Evolutionary conservation across 345 rosid species (phyloP).

Genomic region (Citrus cavaleriei): DNA sequence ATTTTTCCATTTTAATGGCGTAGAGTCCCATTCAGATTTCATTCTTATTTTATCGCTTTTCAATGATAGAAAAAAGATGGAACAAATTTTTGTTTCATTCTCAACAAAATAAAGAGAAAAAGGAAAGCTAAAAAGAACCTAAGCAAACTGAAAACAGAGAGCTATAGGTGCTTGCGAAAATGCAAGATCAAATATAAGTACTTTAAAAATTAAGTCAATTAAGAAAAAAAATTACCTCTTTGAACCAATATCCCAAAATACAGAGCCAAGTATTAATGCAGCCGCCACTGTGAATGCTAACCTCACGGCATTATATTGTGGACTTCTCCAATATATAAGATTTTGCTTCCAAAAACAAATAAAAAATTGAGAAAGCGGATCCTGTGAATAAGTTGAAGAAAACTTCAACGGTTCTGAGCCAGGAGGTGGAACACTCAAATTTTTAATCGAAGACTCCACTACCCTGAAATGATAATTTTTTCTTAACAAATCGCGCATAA

Average conservation of each 20-base stretch:
- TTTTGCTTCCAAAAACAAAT: slow-evolving; percentile 80
- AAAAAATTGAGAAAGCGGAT: slow-evolving; percentile 44
- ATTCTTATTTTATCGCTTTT: not conserved
- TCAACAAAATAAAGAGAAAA: not conserved
- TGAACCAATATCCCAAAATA: slow-evolving; percentile 77
- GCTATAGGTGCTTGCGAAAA: not conserved
- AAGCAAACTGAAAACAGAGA: not conserved
- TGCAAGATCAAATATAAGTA: not conserved
- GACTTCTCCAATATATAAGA: slow-evolving; percentile 96
- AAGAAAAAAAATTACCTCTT: slow-evolving; percentile 35
- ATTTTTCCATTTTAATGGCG: not conserved
- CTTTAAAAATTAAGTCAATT: not conserved
- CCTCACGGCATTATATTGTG: slow-evolving; percentile 73
- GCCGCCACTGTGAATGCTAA: slow-evolving; percentile 49
- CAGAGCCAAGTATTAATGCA: slow-evolving; percentile 69
- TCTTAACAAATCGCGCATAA: not conserved
- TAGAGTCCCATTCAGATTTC: not conserved
- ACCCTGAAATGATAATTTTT: slow-evolving; percentile 33
- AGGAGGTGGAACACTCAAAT: slow-evolving; percentile 52
- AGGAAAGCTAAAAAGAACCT: no score
- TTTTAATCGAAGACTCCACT: slow-evolving; percentile 60
- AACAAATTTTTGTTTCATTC: not conserved
- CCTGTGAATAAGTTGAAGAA: slow-evolving; percentile 50
- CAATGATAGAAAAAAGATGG: no score
- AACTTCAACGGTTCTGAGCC: slow-evolving; percentile 66